A percentile compares a stretch with the other conserved stretches of the same genome.
Conservation (phyloP, 176 grass and related monocot species). For the Eragrostis curvula region DNA sequence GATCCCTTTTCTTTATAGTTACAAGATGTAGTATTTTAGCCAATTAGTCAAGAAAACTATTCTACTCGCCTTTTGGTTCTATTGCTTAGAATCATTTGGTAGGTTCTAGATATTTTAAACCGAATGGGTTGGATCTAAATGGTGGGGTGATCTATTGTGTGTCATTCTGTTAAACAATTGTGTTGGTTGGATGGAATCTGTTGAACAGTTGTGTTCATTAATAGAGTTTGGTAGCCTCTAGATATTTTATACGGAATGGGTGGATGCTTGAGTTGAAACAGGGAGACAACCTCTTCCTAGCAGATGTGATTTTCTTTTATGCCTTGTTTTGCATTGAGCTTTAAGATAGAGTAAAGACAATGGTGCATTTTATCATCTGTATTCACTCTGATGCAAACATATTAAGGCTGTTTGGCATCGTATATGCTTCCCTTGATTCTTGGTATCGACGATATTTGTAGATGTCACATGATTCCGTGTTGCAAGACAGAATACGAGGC, state of each 20-base stretch:
- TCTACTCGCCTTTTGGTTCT: too few species aligned
- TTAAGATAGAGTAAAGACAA: not conserved
- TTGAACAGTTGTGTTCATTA: too few species aligned
- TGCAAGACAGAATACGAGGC: not conserved
- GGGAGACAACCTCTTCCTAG: not conserved
- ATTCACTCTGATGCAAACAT: not conserved
- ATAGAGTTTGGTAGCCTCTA: too few species aligned
- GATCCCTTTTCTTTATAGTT: not conserved
- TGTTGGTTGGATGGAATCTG: too few species aligned
- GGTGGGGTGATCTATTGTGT: too few species aligned
- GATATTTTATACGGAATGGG: too few species aligned
- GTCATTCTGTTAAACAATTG: too few species aligned
- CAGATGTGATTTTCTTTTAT: not conserved
- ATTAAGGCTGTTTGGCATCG: not conserved
- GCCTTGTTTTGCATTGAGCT: not conserved
- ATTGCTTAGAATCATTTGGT: too few species aligned
- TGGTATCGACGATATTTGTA: not conserved
- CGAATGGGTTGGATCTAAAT: too few species aligned
- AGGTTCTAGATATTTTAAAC: too few species aligned
- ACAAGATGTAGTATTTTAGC: not conserved
- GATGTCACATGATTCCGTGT: not conserved
- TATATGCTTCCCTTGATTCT: not conserved
- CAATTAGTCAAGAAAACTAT: too few species aligned
- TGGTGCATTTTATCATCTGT: conserved; percentile 7
- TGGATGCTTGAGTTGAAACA: too few species aligned